Evolutionary conservation across 2,329 filamentous ascomycete genomes (phyloP), one percentile per base, ranked within the genome.

Genomic region (Leptographium procerum): DNA sequence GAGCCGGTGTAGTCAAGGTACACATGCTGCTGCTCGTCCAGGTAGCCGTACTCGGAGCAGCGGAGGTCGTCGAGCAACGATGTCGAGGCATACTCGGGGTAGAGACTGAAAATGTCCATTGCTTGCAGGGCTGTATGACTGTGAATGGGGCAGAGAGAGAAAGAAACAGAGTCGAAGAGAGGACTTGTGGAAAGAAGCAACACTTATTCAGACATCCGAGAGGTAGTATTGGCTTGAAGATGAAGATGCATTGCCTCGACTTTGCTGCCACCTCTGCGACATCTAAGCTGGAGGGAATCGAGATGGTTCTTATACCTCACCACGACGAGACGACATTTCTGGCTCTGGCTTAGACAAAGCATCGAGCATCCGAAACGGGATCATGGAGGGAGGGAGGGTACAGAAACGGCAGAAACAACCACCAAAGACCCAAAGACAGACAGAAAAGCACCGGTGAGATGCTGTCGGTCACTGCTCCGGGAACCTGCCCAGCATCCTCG

Each of bases 1-100:
- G 71, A 64, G 14, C 73, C 73, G 1, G 72, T 72, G 61, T 74
- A 75, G 65, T 75, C 73, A 4, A 75, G 66, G 55, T 75, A 75
- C 3, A 72, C 63, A 45, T 75, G 73, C 47, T 66, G 57, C 36
- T 73, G 67, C 33, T 68, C 64, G 61, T 73, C 71, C 22, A 75
- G 68, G 40, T 70, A 71, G 29, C 63, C 58, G 57, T 75, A 75
- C 40, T 74, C 69, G 11, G 62, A 65, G 1, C 52, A 56, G 8
- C 71, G 68, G 2, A 73, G 61, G 9, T 61, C 57, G 57, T 74
- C 71, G 4, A 74, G 63, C 2, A 52, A 58, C 11, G 61, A 54
- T 1, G 71, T 73, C 8, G 61, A 57, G 29, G 33, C 60, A 52
- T 74, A 74, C 54, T 72, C 72, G 6, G 71, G 71, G 48, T 69